A percentile compares a stretch with the other conserved stretches of the same genome.
Conservation (phyloP, 106 monocot species). For the Ottelia alismoides region DNA sequence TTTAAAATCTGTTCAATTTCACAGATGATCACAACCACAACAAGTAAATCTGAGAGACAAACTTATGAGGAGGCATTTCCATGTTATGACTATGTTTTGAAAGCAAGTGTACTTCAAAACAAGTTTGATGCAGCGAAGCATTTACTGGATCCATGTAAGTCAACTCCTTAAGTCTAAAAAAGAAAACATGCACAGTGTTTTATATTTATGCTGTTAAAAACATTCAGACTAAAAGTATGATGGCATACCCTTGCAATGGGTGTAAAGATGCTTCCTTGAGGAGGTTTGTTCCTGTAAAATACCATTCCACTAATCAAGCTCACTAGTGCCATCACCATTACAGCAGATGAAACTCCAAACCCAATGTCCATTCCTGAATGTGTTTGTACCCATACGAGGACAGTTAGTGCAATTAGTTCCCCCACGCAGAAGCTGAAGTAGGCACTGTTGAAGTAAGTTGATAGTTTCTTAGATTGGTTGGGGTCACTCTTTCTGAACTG, state of each 20-base stretch:
- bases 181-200: too few relatives aligned
- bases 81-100: too few relatives aligned
- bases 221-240: too few relatives aligned
- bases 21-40: too few relatives aligned
- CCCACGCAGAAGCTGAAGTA: conserved; percentile 84
- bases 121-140: too few relatives aligned
- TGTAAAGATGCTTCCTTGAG: conserved; percentile 69
- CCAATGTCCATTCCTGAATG: conserved; percentile 61
- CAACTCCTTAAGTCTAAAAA: too few relatives aligned
- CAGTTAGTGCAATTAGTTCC: conserved; percentile 53
- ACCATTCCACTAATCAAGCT: conserved; percentile 32
- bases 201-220: too few relatives aligned
- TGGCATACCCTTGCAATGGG: conserved; percentile 59
- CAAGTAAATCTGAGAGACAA: too few relatives aligned
- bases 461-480: conserved; percentile 53
- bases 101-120: too few relatives aligned
- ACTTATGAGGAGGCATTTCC: too few relatives aligned
- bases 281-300: conserved; percentile 71
- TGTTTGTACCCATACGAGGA: conserved; percentile 71
- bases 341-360: conserved; percentile 44
- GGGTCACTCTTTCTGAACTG: conserved; percentile 48
- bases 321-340: conserved; percentile 44
- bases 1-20: too few relatives aligned
- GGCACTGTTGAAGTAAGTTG: conserved; percentile 75
- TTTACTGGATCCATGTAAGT: too few relatives aligned